These are phyloP conservation scores for Geosmithia flava DNA, from an alignment of 2,329 filamentous ascomycete genomes.

Conservation along the genomic window DNA sequence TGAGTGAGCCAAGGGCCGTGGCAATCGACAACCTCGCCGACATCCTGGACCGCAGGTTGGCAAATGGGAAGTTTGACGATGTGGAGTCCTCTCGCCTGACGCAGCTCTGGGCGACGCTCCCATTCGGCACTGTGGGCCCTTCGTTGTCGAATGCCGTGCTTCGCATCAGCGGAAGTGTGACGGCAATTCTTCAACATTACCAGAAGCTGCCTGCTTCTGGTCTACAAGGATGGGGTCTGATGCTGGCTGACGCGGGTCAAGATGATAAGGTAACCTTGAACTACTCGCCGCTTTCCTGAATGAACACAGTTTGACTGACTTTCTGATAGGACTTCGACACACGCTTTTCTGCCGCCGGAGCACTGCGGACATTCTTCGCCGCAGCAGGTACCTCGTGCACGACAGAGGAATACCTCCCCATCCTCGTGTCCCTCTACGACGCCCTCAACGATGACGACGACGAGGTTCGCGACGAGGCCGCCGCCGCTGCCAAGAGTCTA, in stretches of 20 bases:
- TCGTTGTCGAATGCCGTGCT: constrained; percentile 36
- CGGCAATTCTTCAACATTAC: constrained; percentile 18
- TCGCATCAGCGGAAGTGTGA: constrained; percentile 31
- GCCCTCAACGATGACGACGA: constrained; percentile 84
- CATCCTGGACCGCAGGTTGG: constrained; percentile 28
- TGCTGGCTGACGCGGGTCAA: constrained; percentile 34
- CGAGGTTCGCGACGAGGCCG: constrained; percentile 61
- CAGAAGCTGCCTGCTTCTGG: constrained; percentile 5
- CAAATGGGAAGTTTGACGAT: constrained; percentile 8
- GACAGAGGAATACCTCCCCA: constrained; percentile 31
- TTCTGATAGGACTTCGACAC: constrained; percentile 47
- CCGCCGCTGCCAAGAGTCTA: constrained; percentile 33
- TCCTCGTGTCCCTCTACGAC: constrained; percentile 59
- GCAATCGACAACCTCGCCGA: constrained; percentile 34
- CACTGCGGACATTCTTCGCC: constrained; percentile 39
- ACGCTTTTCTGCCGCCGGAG: constrained; percentile 44
- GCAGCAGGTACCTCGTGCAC: constrained; percentile 8
- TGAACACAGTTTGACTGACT: not conserved
- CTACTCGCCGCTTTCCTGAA: not conserved
- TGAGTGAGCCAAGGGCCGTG: constrained; percentile 31
- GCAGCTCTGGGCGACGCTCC: constrained; percentile 26
- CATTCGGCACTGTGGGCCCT: constrained; percentile 28
- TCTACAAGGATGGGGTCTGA: constrained; percentile 30
- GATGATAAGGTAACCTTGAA: constrained; percentile 32
- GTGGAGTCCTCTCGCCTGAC: constrained; percentile 21